Evolutionary conservation across 2,329 filamentous ascomycete species (phyloP).

Genomic region (Phoma sp.): DNA sequence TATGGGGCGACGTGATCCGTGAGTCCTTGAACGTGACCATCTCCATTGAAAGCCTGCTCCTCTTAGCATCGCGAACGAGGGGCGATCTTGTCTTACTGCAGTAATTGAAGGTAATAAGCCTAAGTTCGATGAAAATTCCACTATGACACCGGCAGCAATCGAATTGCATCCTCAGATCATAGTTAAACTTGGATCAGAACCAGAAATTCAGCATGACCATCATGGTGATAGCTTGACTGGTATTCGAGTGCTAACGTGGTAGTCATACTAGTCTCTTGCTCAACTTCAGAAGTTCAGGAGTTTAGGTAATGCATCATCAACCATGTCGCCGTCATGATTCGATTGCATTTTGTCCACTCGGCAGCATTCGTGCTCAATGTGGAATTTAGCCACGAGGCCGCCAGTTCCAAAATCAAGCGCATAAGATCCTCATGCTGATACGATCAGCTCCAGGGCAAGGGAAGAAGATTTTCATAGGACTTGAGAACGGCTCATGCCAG

Average conservation of each 20-base stretch:
- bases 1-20: conserved; percentile 29
- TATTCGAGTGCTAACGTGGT: conserved; percentile 46
- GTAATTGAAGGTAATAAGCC: conserved; percentile 8
- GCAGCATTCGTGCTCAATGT: conserved; percentile 58
- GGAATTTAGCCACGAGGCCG: conserved; percentile 68
- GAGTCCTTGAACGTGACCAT: conserved; percentile 43
- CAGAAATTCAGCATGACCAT: conserved; percentile 46
- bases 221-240: conserved; percentile 46
- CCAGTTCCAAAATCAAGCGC: conserved; percentile 71
- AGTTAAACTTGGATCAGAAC: conserved; percentile 45
- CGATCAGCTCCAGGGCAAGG: conserved; percentile 9
- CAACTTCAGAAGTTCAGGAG: conserved; percentile 37
- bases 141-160: conserved; percentile 36
- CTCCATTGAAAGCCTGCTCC: conserved; percentile 37
- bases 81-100: not conserved
- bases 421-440: conserved; percentile 69
- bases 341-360: conserved; percentile 66
- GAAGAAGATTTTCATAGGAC: not conserved
- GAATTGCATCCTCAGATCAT: conserved; percentile 48
- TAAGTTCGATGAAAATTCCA: conserved; percentile 31
- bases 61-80: conserved; percentile 7
- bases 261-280: conserved; percentile 47
- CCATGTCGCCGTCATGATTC: conserved; percentile 66
- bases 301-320: conserved; percentile 47
- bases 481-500: no score